Evolutionary conservation across 805 yeast genomes (phyloP).

Genomic region (Candida jianshihensis): DNA sequence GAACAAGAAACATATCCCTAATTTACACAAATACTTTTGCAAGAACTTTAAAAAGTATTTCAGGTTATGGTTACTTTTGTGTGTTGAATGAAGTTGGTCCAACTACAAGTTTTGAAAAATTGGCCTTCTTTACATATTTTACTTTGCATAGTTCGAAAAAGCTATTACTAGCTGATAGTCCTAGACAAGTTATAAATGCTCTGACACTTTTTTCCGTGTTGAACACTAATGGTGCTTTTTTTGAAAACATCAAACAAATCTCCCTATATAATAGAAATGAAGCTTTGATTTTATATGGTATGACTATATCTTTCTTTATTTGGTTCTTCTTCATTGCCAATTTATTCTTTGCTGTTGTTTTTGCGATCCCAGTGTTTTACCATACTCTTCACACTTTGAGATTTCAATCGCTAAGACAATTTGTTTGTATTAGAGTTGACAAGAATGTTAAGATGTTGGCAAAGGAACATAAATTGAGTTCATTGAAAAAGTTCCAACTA

Average conservation of each 20-base stretch:
- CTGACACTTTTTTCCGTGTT: constrained; percentile 55
- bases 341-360: constrained; percentile 47
- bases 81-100: constrained; percentile 65
- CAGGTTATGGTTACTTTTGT: constrained; percentile 61
- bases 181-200: constrained; percentile 81
- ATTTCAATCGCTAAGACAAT: constrained; percentile 45
- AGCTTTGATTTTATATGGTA: constrained; percentile 66
- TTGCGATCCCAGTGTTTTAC: constrained; percentile 44
- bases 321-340: constrained; percentile 64
- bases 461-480: constrained; percentile 27
- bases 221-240: constrained; percentile 25
- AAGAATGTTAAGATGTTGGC: constrained; percentile 48
- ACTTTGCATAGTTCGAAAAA: constrained; percentile 57
- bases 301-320: constrained; percentile 67
- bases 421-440: constrained; percentile 55
- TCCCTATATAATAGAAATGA: constrained; percentile 57
- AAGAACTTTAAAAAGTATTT: constrained; percentile 46
- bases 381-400: constrained; percentile 32
- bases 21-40: constrained; percentile 66
- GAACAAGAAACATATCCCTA: constrained; percentile 58
- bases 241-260: constrained; percentile 41
- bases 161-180: constrained; percentile 72
- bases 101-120: constrained; percentile 56
- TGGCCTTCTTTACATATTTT: constrained; percentile 57
- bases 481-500: constrained; percentile 16